Evolutionary conservation across 73 alveolate genomes (phyloP).

Genomic region (Tetrahymena thermophila): DNA sequence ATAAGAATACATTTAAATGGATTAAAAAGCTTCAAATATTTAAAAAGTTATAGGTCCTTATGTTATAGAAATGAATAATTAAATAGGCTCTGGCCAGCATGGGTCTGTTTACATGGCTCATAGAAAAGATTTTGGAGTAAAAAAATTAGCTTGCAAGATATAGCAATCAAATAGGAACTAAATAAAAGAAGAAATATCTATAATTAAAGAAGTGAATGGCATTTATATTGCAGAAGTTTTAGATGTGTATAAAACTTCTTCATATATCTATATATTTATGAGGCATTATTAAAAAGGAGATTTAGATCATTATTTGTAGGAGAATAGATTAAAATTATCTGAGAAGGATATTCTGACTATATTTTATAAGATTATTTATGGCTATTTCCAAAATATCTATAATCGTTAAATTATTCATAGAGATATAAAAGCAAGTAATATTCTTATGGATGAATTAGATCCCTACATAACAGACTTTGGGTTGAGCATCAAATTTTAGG

Average conservation of each 20-base stretch:
- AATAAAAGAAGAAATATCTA: neutral
- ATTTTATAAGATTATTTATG: neutral
- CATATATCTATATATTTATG: neutral
- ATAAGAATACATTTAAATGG: neutral
- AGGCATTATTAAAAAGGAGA: neutral
- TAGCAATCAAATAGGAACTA: neutral
- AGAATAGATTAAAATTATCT: neutral
- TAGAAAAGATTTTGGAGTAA: neutral
- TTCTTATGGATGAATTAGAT: neutral
- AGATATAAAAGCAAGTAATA: neutral
- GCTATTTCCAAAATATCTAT: neutral
- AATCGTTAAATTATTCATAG: neutral
- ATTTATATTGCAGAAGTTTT: neutral
- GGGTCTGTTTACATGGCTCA: neutral
- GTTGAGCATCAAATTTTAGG: neutral
- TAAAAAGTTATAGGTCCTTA: neutral
- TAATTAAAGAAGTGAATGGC: neutral
- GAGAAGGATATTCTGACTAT: neutral
- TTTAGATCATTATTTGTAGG: neutral
- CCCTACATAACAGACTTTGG: neutral
- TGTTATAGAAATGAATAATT: neutral
- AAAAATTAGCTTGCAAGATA: neutral
- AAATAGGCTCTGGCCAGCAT: neutral
- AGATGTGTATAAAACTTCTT: neutral
- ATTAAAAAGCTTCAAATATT: too few relatives aligned